Evolutionary conservation across 306 rosid genomes (phyloP), one percentile per base, ranked within the genome.

Genomic region (Cucumis sativus): DNA sequence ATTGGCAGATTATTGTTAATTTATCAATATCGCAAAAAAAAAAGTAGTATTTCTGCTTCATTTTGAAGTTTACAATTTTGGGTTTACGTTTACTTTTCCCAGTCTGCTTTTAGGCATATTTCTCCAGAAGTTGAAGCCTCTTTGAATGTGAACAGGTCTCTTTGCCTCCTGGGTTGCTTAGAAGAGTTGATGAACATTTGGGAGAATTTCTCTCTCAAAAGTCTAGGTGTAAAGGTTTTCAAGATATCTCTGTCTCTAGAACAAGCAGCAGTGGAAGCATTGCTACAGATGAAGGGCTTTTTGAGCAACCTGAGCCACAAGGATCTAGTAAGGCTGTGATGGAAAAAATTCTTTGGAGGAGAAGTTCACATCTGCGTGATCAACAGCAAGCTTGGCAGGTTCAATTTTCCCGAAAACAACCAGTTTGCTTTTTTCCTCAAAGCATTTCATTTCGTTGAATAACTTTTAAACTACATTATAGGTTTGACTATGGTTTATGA

Each of bases 371-470:
- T 84, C 79, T 95, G 87, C 82, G 61, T 8, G 85, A 87, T 72
- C 91, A 87, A 85, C 97, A 92, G 85, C 88, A 78, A 75, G 84
- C 89, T 80, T 91, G 97, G 97, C 93, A 92, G 98, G 98, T 92
- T 67, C 81, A 78, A 80, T 69, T 77, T 47, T 49, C 39, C 33
- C 61, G 35, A 61, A 39, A 62, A 57, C 12, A 4, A 17, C 52
- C 67, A 37, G 39, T 12, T 57, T 37, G 13, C 45, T 20, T 21
- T 57, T 18, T 75, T 8, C 13, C 21, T 45, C 55, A n/a, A 21
- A 37, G 37, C 55, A 75, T 75, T 75, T 58, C 14, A 9, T 52
- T 72, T 72, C 3, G 62, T 49, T 72, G 16, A 52, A 28, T 72
- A 47, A 23, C 28, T 72, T 51, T 52, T 30, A 13, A 49, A 52